These are phyloP conservation scores for Sistotremastrum niveocremeum DNA, from an alignment of 768 basidiomycete genomes.

Conservation along the genomic window DNA sequence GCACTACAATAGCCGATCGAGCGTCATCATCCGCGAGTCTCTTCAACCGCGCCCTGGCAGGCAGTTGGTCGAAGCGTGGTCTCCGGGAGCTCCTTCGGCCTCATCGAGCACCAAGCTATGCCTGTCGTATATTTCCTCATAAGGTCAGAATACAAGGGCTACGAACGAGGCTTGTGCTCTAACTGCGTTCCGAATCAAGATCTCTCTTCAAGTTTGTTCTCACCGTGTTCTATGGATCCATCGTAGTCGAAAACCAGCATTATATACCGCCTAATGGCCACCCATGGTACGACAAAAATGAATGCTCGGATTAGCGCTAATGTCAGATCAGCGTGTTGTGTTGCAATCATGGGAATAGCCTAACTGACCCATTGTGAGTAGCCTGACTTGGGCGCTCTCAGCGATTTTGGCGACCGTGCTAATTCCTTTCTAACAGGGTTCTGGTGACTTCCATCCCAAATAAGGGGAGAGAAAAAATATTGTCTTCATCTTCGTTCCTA, in stretches of 20 bases:
- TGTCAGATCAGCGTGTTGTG: constrained; percentile 50
- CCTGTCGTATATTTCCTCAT: too few species aligned
- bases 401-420: constrained; percentile 2
- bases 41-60: too few species aligned
- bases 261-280: constrained; percentile 57
- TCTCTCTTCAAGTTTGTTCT: constrained; percentile 70
- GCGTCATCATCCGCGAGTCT: too few species aligned
- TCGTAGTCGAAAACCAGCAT: constrained; percentile 69
- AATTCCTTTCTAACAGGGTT: constrained; percentile 28
- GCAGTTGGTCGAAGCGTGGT: too few species aligned
- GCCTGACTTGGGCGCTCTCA: not conserved
- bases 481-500: constrained; percentile 1
- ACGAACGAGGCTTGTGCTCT: too few species aligned
- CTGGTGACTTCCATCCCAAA: constrained; percentile 63
- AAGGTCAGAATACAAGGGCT: too few species aligned
- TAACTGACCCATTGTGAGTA: constrained; percentile 75
- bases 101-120: too few species aligned
- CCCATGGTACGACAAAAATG: constrained; percentile 43
- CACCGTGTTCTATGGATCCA: constrained; percentile 83
- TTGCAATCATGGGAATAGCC: constrained; percentile 76
- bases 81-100: too few species aligned
- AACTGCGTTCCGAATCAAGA: constrained; percentile 19
- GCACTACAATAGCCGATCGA: too few species aligned
- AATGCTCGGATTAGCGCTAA: not conserved
- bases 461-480: constrained; percentile 27